Conservation (phyloP, 352 stramenopile species). For the Blastocystis sp. region DNA sequence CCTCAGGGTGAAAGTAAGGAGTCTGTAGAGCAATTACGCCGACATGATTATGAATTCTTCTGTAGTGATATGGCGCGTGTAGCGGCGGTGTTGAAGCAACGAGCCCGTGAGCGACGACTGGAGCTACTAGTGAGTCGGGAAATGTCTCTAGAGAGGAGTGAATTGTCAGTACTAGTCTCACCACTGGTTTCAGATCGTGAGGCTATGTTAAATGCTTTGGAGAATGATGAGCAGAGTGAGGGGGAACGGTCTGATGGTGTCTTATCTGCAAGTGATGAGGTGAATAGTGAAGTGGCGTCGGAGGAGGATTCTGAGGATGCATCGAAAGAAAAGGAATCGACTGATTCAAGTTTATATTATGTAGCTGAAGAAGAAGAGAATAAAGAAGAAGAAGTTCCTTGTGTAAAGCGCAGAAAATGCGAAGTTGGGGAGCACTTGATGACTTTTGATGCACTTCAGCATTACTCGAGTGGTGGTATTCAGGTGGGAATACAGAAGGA, state of each 20-base stretch:
- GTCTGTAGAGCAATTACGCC: neutral
- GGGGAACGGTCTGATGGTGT: neutral
- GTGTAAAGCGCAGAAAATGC: neutral
- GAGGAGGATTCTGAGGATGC: neutral
- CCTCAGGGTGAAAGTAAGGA: neutral
- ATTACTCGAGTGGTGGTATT: neutral
- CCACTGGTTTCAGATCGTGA: conserved; percentile 21
- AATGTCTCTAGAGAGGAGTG: neutral
- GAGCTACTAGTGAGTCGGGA: neutral
- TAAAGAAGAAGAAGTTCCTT: neutral
- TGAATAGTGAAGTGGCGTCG: neutral
- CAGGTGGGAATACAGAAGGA: neutral
- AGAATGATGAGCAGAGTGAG: neutral
- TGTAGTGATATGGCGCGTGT: neutral
- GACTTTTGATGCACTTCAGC: neutral
- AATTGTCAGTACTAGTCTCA: conserved; percentile 47
- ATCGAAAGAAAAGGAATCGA: neutral
- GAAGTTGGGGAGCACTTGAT: neutral
- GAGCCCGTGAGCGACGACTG: neutral
- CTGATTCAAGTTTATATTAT: neutral
- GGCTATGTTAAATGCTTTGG: conserved; percentile 31
- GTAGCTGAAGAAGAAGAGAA: neutral
- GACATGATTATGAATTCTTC: conserved; percentile 13
- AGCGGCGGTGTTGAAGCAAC: neutral
- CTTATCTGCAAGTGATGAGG: conserved; percentile 3